Conservation (phyloP, 164 flowering plant genomes). For the grape (Vitis vinifera) region DNA sequence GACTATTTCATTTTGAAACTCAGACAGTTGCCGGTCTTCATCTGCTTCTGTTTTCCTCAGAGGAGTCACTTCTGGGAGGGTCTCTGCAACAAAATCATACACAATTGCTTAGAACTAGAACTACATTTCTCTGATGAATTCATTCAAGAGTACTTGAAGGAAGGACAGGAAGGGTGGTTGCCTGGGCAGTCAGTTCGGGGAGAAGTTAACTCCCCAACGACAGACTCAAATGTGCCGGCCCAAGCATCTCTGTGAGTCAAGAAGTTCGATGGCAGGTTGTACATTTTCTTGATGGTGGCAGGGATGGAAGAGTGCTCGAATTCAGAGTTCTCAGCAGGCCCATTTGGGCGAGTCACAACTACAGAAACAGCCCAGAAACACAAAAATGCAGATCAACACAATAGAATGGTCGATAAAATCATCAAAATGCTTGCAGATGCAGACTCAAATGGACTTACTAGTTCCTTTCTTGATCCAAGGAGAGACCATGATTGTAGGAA, state of each 20-base stretch:
- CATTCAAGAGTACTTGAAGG: constrained; percentile 1
- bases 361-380: constrained; percentile 14
- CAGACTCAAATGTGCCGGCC: constrained; percentile 95
- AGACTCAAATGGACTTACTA: constrained; percentile 32
- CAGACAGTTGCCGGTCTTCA: constrained; percentile 41
- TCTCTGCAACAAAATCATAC: constrained; percentile 31
- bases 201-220: constrained; percentile 55
- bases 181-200: constrained; percentile 91
- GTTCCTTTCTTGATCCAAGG: constrained; percentile 98
- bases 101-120: neutral
- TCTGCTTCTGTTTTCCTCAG: constrained; percentile 51
- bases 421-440: neutral
- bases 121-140: no score
- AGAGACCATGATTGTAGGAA: constrained; percentile 92
- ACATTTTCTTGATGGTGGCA: constrained; percentile 90
- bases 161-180: constrained; percentile 26
- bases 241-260: constrained; percentile 95
- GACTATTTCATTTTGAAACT: constrained; percentile 82
- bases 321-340: constrained; percentile 76
- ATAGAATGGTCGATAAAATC: neutral
- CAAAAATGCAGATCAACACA: neutral
- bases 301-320: constrained; percentile 94
- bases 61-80: constrained; percentile 53
- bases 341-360: constrained; percentile 77
- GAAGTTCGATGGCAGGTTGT: constrained; percentile 84